phyloP scores from a whole-genome alignment of 495 filamentous ascomycete genomes.

The Aspergillus wentii region DNA sequence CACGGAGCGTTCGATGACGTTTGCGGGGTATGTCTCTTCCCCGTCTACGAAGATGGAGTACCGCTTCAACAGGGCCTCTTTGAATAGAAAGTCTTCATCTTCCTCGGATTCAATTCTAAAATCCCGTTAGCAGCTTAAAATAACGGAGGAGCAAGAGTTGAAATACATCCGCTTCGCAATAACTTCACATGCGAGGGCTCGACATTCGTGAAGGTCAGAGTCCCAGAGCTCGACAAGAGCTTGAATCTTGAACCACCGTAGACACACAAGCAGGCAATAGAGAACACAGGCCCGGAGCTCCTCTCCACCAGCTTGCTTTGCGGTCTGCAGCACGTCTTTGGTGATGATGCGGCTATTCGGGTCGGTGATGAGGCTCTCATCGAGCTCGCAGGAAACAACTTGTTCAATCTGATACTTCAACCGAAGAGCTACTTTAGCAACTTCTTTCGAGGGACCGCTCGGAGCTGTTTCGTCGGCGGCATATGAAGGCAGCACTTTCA shows the following conservation, averaged over 20 bases:
- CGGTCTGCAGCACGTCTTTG: slow-evolving; percentile 66
- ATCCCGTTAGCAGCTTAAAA: slow-evolving; percentile 4
- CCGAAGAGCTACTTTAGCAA: slow-evolving; percentile 82
- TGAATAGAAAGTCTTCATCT: slow-evolving; percentile 68
- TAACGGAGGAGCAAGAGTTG: not conserved
- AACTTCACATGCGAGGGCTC: slow-evolving; percentile 85
- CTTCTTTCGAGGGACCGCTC: slow-evolving; percentile 61
- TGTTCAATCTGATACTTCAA: slow-evolving; percentile 89
- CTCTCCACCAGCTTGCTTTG: slow-evolving; percentile 71
- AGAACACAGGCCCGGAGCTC: slow-evolving; percentile 75
- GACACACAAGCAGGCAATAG: slow-evolving; percentile 80
- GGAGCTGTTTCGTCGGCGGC: slow-evolving; percentile 20
- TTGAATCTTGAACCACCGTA: slow-evolving; percentile 87
- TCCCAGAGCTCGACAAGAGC: slow-evolving; percentile 83
- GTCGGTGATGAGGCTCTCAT: slow-evolving; percentile 62
- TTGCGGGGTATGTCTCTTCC: slow-evolving; percentile 66
- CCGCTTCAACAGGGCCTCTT: slow-evolving; percentile 81
- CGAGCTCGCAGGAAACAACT: slow-evolving; percentile 81
- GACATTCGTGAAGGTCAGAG: slow-evolving; percentile 71
- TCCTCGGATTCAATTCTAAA: slow-evolving; percentile 75
- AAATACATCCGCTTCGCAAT: slow-evolving; percentile 81
- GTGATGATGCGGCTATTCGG: slow-evolving; percentile 86
- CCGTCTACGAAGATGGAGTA: slow-evolving; percentile 76
- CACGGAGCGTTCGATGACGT: slow-evolving; percentile 87
- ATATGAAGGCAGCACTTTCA: slow-evolving; percentile 33